A percentile compares a stretch with the other conserved stretches of the same genome.
Evolutionary conservation across 2,329 filamentous ascomycete genomes (phyloP).

Genomic region (Rachicladosporium sp.): DNA sequence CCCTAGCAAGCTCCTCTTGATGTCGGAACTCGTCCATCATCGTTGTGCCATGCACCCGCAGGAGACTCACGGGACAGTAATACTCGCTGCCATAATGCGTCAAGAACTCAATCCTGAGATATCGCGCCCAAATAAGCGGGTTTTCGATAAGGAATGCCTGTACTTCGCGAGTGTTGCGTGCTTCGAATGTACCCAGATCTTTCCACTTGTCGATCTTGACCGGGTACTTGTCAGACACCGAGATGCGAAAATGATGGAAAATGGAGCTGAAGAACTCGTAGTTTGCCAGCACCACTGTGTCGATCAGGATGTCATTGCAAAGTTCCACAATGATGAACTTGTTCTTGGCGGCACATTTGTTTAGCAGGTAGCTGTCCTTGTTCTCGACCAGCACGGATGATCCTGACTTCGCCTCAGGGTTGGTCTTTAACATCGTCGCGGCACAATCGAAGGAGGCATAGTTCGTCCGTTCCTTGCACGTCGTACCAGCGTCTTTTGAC

Average conservation of each 20-base stretch:
- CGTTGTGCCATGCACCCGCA: conserved; percentile 83
- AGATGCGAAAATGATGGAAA: conserved; percentile 79
- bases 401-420: conserved; percentile 71
- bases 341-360: conserved; percentile 73
- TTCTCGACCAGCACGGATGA: conserved; percentile 88
- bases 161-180: conserved; percentile 81
- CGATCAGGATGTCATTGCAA: conserved; percentile 74
- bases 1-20: conserved; percentile 56
- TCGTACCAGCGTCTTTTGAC: conserved; percentile 89
- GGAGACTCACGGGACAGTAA: conserved; percentile 82
- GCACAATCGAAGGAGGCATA: conserved; percentile 97
- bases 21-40: conserved; percentile 93
- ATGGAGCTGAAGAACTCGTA: conserved; percentile 99
- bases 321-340: conserved; percentile 94
- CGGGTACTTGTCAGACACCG: conserved; percentile 88
- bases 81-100: conserved; percentile 94
- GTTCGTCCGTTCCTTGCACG: conserved; percentile 94
- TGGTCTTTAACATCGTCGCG: conserved; percentile 83
- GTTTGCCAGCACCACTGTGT: conserved; percentile 93
- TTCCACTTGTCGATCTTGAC: conserved; percentile 89
- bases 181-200: conserved; percentile 76
- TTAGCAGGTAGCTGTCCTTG: conserved; percentile 96
- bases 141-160: conserved; percentile 92
- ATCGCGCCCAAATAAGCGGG: conserved; percentile 89
- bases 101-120: conserved; percentile 81